These are phyloP conservation scores for Rhodotorula sp. DNA, from an alignment of 1,284 basidiomycete species.

Conservation along the genomic window DNA sequence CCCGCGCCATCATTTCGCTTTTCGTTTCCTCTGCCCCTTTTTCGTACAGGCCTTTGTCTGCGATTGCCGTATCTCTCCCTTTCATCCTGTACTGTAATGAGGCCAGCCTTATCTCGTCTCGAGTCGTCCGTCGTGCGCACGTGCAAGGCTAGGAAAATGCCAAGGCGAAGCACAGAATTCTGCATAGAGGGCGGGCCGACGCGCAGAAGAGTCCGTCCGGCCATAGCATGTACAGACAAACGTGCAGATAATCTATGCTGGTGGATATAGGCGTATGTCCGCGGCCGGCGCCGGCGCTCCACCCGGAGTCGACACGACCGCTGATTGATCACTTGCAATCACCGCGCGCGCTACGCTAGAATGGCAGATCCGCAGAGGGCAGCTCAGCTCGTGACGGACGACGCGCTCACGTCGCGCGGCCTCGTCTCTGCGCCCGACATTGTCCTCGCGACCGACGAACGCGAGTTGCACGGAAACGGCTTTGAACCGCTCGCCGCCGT, in stretches of 20 bases:
- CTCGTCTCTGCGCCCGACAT: conserved; percentile 61
- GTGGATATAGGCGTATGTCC: no score
- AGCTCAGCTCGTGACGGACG: conserved; percentile 21
- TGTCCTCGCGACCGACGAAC: conserved; percentile 55
- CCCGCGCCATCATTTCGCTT: not conserved
- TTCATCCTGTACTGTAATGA: not conserved
- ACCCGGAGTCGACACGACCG: no score
- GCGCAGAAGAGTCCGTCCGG: no score
- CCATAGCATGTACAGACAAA: no score
- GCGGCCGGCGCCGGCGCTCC: no score
- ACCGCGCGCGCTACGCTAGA: no score
- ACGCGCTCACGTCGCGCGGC: conserved; percentile 53
- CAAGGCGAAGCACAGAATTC: no score
- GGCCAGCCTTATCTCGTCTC: not conserved
- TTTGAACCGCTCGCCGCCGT: not conserved
- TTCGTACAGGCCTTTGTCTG: not conserved
- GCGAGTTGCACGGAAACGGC: conserved; percentile 50
- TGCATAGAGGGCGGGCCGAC: no score
- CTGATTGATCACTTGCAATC: no score
- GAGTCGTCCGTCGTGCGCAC: no score
- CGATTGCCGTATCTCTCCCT: not conserved
- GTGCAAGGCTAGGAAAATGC: no score
- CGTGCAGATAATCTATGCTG: no score
- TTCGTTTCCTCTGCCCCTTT: not conserved
- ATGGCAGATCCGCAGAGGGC: conserved; percentile 54